phyloP scores from a whole-genome alignment of 2,329 filamentous ascomycete genomes.

The Curvularia eragrostidis region DNA sequence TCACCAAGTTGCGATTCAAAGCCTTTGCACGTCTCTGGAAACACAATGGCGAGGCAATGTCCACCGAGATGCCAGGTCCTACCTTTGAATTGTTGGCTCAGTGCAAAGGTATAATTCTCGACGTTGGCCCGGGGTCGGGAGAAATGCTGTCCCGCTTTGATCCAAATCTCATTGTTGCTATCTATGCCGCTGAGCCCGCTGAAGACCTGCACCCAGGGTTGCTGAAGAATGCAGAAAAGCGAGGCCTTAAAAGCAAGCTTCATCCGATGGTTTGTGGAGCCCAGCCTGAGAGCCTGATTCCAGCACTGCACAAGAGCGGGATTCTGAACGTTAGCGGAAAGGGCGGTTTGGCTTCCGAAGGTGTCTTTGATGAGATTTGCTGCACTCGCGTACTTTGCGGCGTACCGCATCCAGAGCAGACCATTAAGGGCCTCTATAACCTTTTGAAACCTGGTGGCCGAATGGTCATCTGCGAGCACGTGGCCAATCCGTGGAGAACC shows the following conservation, averaged over 20 bases:
- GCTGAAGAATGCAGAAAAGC: constrained; percentile 47
- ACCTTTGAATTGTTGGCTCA: constrained; percentile 34
- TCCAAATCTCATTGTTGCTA: constrained; percentile 51
- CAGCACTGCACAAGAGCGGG: constrained; percentile 53
- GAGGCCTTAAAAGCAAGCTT: constrained; percentile 57
- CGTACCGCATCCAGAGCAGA: constrained; percentile 57
- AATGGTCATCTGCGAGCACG: constrained; percentile 63
- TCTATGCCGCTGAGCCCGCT: constrained; percentile 64
- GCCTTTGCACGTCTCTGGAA: constrained; percentile 48
- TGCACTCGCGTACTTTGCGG: constrained; percentile 63
- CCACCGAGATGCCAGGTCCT: constrained; percentile 45
- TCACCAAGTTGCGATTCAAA: constrained; percentile 40
- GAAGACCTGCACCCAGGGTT: constrained; percentile 56
- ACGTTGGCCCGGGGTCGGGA: constrained; percentile 59
- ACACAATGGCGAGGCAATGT: constrained; percentile 46
- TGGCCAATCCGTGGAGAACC: constrained; percentile 59
- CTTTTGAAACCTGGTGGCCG: constrained; percentile 63
- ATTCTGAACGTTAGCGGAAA: constrained; percentile 42
- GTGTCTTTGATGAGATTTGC: constrained; percentile 63
- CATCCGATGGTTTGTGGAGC: constrained; percentile 58
- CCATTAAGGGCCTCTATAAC: constrained; percentile 56
- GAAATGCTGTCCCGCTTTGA: constrained; percentile 57
- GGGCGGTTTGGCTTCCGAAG: constrained; percentile 35
- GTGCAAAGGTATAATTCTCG: constrained; percentile 46
- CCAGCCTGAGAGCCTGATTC: constrained; percentile 56